These are phyloP conservation scores for Acanthamoeba royreba DNA, from an alignment of 208 protist species.

Conservation along the genomic window DNA sequence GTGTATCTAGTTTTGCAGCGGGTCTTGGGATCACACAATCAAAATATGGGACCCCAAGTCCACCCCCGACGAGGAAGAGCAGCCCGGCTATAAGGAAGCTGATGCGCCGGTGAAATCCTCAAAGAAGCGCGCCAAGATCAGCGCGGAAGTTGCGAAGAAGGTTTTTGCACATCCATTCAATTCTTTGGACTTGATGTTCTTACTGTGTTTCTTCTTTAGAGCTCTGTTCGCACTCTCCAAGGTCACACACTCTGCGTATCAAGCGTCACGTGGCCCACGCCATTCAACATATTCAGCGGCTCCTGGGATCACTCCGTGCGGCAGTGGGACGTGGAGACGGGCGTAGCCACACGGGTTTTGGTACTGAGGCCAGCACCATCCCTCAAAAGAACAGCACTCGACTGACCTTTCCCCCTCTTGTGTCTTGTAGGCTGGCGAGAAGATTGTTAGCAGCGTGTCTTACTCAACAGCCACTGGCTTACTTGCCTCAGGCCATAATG, in stretches of 20 bases:
- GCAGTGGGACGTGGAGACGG: conserved; percentile 17
- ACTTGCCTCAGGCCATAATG: not conserved
- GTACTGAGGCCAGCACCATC: not conserved
- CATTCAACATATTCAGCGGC: not conserved
- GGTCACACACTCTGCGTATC: not conserved
- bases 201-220: too few species aligned
- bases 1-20: not conserved
- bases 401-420: too few species aligned
- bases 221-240: not conserved
- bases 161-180: too few species aligned
- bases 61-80: not conserved
- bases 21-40: not conserved
- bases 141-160: not conserved
- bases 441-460: not conserved
- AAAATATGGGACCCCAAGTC: not conserved
- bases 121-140: not conserved
- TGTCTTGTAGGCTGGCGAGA: not conserved
- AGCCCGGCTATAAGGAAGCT: not conserved
- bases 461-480: not conserved
- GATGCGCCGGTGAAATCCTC: not conserved
- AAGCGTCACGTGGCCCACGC: not conserved
- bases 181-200: too few species aligned
- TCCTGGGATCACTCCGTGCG: conserved; percentile 17
- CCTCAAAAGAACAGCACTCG: too few species aligned
- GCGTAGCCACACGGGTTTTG: not conserved